Conservation (phyloP, 331 rosid species). For the Dryas integrifolia region DNA sequence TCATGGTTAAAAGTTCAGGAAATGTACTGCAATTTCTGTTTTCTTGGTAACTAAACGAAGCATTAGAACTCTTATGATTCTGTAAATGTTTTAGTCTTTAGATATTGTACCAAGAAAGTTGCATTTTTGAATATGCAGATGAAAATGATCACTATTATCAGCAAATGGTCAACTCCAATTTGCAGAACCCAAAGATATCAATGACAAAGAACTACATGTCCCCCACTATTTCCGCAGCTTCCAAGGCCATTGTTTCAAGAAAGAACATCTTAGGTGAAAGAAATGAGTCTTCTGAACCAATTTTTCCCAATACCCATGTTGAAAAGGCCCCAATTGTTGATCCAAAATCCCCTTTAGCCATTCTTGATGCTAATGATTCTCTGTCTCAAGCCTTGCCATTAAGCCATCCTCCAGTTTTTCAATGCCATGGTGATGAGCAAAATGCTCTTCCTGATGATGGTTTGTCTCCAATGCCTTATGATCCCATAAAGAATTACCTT, state of each 20-base stretch:
- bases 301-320: constrained; percentile 5
- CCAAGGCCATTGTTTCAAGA: constrained; percentile 25
- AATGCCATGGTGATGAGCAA: not conserved
- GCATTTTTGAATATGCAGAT: constrained; percentile 7
- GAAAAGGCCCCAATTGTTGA: not conserved
- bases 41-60: not conserved
- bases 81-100: not conserved
- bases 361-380: not conserved
- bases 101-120: not conserved
- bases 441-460: constrained; percentile 6
- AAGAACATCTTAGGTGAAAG: constrained; percentile 38
- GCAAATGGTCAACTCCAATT: constrained; percentile 15
- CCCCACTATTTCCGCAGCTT: constrained; percentile 33
- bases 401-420: not conserved
- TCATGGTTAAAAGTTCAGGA: not conserved
- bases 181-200: constrained; percentile 22
- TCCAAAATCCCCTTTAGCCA: not conserved
- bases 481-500: constrained; percentile 41
- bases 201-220: constrained; percentile 34
- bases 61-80: not conserved
- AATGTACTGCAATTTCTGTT: not conserved
- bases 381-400: not conserved
- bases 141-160: constrained; percentile 29
- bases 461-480: constrained; percentile 32
- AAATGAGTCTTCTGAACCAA: constrained; percentile 23